Evolutionary conservation across 164 flowering plant genomes (phyloP).

Genomic region (Chimonanthus praecox): DNA sequence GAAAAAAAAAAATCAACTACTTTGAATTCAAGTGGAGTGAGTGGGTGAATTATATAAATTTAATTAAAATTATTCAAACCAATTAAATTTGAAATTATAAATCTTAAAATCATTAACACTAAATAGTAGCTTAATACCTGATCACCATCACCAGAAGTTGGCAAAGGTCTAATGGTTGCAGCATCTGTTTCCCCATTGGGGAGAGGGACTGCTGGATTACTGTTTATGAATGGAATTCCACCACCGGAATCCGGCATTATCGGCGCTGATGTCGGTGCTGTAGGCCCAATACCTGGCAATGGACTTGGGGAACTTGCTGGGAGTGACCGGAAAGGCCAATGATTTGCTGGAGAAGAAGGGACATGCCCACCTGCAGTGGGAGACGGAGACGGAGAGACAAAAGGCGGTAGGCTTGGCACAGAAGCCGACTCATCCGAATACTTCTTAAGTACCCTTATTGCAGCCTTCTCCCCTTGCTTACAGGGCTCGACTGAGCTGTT

Average conservation of each 20-base stretch:
- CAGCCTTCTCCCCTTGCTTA: slow-evolving; percentile 45
- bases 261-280: slow-evolving; percentile 24
- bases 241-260: slow-evolving; percentile 41
- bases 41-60: no score
- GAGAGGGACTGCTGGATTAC: slow-evolving; percentile 89
- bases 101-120: no score
- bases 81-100: no score
- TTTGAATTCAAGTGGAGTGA: no score
- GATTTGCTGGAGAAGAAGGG: slow-evolving; percentile 30
- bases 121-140: slow-evolving; percentile 30
- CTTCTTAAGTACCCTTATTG: slow-evolving; percentile 41
- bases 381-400: slow-evolving; percentile 41
- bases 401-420: slow-evolving; percentile 31
- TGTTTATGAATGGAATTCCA: slow-evolving; percentile 71
- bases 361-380: slow-evolving; percentile 49
- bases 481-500: slow-evolving; percentile 46
- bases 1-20: no score
- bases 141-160: slow-evolving; percentile 35
- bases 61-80: no score
- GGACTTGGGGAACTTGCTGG: slow-evolving; percentile 34
- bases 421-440: slow-evolving; percentile 12
- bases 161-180: slow-evolving; percentile 60
- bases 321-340: slow-evolving; percentile 1
- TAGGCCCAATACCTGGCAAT: not conserved
- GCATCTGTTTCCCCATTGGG: slow-evolving; percentile 92